Evolutionary conservation across 2,329 filamentous ascomycete species (phyloP), one percentile per base, ranked within the genome.

Genomic region (Sclerotinia borealis): DNA sequence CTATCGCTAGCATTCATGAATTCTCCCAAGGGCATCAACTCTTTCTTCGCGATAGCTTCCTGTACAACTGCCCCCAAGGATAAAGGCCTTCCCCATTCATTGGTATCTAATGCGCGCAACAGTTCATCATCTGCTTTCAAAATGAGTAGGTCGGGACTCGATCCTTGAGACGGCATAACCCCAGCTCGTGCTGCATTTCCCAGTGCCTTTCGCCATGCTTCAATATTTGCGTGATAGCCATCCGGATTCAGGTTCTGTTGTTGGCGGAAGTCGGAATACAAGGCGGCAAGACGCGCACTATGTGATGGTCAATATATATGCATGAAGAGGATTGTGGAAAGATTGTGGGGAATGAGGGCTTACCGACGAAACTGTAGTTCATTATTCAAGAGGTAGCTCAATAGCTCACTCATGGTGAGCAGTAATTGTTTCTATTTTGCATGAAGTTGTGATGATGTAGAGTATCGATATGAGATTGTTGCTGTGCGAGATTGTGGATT

Each of bases 191-290:
- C 81, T 1, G 92, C 89, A 59, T 84, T 80, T n/a, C 85, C 82
- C 48, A 96, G 81, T 2, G 87, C 92, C 45, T 84, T 83, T 64
- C 88, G 85, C 92, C 92, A 96, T 59, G 91, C 90, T 8, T 83
- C 78, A 48, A 91, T 80, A 74, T 96, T 96, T 49, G 92, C 91
- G 25, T 81, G 78, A 78, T 92, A 96, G 71, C 91, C 92, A 75
- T 96, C 91, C 1, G 92, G 91, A 73, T 96, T 96, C 27, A 90
- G 85, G 45, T 83, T 85, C 70, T 83, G 83, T 69, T 93, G 91
- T 6, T 85, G 77, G 43, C 85, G 81, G 73, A 96, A 96, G 75
- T 96, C 92, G 54, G 92, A 93, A 78, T 96, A 96, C 51, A 96
- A 85, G 6, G 92, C 93, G 15, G 91, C 87, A 15, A 96, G 82